These are phyloP conservation scores for Ceratobasidium sp. DNA, from an alignment of 1,284 basidiomycete species.

Conservation along the genomic window DNA sequence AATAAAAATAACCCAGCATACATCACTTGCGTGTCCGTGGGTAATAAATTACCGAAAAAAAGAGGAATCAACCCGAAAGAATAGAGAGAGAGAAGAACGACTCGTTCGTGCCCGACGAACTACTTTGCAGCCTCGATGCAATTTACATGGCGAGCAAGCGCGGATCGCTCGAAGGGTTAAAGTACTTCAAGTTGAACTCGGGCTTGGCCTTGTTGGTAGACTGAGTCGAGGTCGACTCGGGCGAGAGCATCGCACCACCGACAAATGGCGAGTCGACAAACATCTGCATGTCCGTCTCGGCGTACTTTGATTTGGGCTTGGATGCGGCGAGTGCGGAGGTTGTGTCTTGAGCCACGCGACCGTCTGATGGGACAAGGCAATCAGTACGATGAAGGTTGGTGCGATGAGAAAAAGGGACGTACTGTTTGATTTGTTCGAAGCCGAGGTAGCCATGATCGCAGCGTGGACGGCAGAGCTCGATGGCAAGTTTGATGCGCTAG, in stretches of 20 bases:
- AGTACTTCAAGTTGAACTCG: constrained; percentile 20
- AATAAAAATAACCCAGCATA: constrained; percentile 10
- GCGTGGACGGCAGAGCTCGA: constrained; percentile 23
- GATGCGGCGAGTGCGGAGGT: not conserved
- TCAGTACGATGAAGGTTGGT: not conserved
- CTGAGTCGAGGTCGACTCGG: constrained; percentile 13
- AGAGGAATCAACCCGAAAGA: constrained; percentile 6
- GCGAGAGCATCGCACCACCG: constrained; percentile 22
- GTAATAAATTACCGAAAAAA: constrained; percentile 15
- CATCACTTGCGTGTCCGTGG: constrained; percentile 34
- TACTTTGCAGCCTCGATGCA: not conserved
- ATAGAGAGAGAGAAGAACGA: no score
- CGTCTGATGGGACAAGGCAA: not conserved
- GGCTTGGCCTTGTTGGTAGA: not conserved
- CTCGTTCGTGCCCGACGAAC: constrained; percentile 16
- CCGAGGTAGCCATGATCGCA: constrained; percentile 19
- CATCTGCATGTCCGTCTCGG: constrained; percentile 25
- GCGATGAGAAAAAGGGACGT: not conserved
- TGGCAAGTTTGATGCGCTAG: constrained; percentile 26
- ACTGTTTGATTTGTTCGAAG: constrained; percentile 8
- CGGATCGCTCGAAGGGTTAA: constrained; percentile 33
- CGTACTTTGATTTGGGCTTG: constrained; percentile 24
- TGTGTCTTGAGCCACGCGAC: not conserved
- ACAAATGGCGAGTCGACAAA: constrained; percentile 33
- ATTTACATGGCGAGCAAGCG: constrained; percentile 24